Percentiles rank a stretch among this genome's conserved stretches.
These are phyloP conservation scores for Inonotus hispidus DNA, from an alignment of 1,284 basidiomycete genomes.

Conservation along the genomic window DNA sequence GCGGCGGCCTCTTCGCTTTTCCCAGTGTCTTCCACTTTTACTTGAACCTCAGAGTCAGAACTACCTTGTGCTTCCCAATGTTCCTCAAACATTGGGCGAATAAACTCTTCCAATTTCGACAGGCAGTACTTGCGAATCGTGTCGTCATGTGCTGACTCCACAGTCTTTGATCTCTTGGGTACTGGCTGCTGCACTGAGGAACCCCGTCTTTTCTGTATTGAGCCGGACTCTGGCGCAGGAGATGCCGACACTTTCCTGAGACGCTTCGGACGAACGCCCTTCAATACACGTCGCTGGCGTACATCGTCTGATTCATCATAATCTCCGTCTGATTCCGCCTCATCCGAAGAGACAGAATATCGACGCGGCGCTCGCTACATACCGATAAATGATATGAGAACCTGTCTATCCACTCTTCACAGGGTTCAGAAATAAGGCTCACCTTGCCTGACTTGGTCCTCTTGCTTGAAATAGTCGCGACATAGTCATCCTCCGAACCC, in stretches of 20 bases:
- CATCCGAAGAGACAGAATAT: conserved; percentile 26
- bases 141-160: conserved; percentile 48
- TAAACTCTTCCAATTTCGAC: conserved; percentile 62
- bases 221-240: conserved; percentile 11
- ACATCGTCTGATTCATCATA: conserved; percentile 6
- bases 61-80: conserved; percentile 43
- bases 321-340: conserved; percentile 15
- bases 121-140: conserved; percentile 71
- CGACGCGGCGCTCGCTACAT: conserved; percentile 21
- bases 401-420: not conserved
- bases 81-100: conserved; percentile 59
- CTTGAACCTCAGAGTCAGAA: conserved; percentile 20
- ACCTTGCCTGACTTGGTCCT: conserved; percentile 38
- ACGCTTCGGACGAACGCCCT: conserved; percentile 14
- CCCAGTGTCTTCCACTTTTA: conserved; percentile 25
- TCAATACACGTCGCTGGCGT: conserved; percentile 4
- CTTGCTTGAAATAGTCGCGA: conserved; percentile 40
- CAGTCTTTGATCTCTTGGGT: conserved; percentile 38
- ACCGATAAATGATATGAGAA: conserved; percentile 15
- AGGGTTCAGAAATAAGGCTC: conserved; percentile 24
- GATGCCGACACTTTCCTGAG: conserved; percentile 14
- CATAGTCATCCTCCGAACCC: conserved; percentile 60
- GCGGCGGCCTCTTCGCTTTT: conserved; percentile 22
- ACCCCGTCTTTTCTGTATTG: conserved; percentile 14
- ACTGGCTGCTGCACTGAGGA: conserved; percentile 21